Evolutionary conservation across 192 early-diverging fungal genomes (phyloP), one percentile per base, ranked within the genome.

Genomic region (Coemansia sp.): DNA sequence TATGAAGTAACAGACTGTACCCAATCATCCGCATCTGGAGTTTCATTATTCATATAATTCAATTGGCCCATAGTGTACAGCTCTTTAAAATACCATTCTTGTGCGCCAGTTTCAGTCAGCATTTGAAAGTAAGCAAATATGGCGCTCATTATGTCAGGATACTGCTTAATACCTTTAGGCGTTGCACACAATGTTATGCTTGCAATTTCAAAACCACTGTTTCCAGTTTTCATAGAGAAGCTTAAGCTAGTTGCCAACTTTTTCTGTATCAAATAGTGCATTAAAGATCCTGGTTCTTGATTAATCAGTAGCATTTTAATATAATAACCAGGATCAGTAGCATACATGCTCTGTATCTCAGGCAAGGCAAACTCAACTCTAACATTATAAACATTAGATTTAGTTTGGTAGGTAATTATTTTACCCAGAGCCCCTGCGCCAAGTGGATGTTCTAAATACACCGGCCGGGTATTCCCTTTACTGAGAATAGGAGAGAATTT

Each of bases 341-440:
- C 38, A 40, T 40, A 40, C 38, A 40, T 40, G 8, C 82, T 73
- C 46, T 82, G 73, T 52, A 86, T 76, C 53, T 94, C 92, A 1
- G 92, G 90, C 61, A 92, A 85, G 14, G 93, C 89, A 70, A 96
- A 95, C 18, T 84, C 81, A 42, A 97, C 63, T 28, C 84, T 83
- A 18, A 98, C 48, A 17, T 72, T 58, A 8, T 87, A 78, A 6
- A 79, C 60, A 42, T 95, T 82, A 6, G 89, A 84, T 64, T 92
- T 86, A 20, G 83, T 82, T 55, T 79, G 83, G 38, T 40, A 40
- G 38, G 14, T 14, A 6, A 91, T 71, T 53, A 83, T 72, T 58
- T 84, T 86, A 79, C 90, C 83, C 8, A 93, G 69, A 64, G 92
- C 86, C 5, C 82, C 80, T 5, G 68, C 31, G 6, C 84, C 84